Percentiles rank a stretch among this genome's conserved stretches.
phyloP scores from a whole-genome alignment of 306 rosid species.

The Sphenostylis stenocarpa region DNA sequence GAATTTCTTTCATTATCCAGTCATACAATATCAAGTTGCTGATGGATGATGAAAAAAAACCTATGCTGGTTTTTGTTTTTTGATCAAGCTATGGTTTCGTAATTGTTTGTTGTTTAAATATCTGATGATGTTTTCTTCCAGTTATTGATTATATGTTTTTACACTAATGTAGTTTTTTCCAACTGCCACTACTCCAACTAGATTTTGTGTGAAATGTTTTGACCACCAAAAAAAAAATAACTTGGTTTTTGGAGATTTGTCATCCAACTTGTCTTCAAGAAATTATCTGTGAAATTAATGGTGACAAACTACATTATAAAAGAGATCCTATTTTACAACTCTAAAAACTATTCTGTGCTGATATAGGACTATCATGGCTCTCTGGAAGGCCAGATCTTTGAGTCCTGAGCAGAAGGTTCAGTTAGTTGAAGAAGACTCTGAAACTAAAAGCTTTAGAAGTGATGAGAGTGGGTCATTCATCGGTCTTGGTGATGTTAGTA shows the following conservation, averaged over 20 bases:
- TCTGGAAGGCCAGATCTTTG: slow-evolving; percentile 91
- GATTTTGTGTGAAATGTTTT: neutral
- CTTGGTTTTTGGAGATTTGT: neutral
- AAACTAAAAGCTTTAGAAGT: slow-evolving; percentile 50
- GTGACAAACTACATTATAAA: neutral
- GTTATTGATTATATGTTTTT: neutral
- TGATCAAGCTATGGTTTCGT: neutral
- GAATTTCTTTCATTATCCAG: neutral
- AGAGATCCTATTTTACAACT: slow-evolving; percentile 4
- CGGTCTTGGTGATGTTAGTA: slow-evolving; percentile 68
- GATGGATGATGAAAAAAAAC: neutral
- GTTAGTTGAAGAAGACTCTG: slow-evolving; percentile 82
- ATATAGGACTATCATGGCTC: slow-evolving; percentile 89
- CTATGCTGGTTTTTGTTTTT: neutral
- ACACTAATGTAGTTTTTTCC: neutral
- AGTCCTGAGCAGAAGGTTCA: slow-evolving; percentile 92
- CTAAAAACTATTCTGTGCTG: slow-evolving; percentile 32
- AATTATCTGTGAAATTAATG: neutral
- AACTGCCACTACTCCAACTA: neutral
- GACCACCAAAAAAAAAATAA: neutral
- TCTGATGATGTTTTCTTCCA: slow-evolving; percentile 9
- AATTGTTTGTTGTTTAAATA: neutral
- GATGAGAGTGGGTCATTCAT: slow-evolving; percentile 81
- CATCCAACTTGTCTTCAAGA: slow-evolving; percentile 24
- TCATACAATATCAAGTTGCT: neutral